Evolutionary conservation across 352 stramenopile genomes (phyloP).

Genomic region (Thraustotheca clavata): DNA sequence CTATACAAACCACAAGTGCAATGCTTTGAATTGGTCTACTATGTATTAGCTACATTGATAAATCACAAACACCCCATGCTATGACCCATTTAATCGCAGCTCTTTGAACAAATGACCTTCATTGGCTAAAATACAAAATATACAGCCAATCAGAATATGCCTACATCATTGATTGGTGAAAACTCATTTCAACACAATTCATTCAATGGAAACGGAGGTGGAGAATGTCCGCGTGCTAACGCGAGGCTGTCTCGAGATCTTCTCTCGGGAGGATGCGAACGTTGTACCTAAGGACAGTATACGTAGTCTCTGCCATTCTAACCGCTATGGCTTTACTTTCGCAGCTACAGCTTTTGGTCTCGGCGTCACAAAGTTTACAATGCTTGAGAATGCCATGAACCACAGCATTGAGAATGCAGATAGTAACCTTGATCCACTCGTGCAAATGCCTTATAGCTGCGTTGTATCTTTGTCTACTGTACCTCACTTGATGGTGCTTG

Average conservation of each 20-base stretch:
- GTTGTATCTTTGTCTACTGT: constrained; percentile 33
- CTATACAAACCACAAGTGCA: neutral
- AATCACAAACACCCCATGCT: neutral
- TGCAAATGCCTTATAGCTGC: constrained; percentile 29
- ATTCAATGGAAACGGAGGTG: constrained; percentile 29
- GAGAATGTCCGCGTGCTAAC: constrained; percentile 75
- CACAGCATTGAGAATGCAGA: constrained; percentile 10
- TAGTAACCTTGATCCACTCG: constrained; percentile 34
- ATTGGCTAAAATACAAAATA: neutral
- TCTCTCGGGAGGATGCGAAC: constrained; percentile 28
- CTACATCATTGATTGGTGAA: too few species aligned
- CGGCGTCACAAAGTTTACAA: neutral
- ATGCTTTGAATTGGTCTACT: neutral
- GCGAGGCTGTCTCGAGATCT: constrained; percentile 39
- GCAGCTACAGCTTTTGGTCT: constrained; percentile 33
- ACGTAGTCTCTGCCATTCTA: constrained; percentile 54
- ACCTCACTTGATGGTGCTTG: constrained; percentile 46
- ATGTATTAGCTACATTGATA: neutral
- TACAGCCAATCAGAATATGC: neutral
- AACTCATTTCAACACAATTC: neutral
- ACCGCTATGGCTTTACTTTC: constrained; percentile 48
- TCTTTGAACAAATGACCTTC: neutral
- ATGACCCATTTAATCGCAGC: neutral
- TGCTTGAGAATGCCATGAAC: constrained; percentile 5
- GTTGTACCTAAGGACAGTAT: constrained; percentile 30